Percentiles rank a stretch among this genome's conserved stretches.
Evolutionary conservation across 768 basidiomycete genomes (phyloP).

Genomic region (Stropharia rugosoannulata): DNA sequence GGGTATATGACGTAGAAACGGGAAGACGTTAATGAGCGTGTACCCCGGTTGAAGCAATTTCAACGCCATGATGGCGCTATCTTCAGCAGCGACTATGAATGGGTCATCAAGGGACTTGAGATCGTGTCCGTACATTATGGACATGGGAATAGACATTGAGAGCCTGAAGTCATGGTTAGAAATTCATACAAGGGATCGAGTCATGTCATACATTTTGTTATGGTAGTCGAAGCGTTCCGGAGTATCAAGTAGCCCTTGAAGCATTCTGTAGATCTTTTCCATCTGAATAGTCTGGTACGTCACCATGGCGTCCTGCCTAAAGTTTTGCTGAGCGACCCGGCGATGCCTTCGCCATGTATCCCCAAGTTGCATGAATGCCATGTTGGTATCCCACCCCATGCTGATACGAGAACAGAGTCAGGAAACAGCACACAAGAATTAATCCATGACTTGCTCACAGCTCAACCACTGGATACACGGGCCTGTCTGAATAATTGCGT

Average conservation of each 20-base stretch:
- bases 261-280: slow-evolving; percentile 26
- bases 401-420: neutral
- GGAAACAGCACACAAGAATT: neutral
- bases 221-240: slow-evolving; percentile 15
- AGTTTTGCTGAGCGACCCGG: slow-evolving; percentile 30
- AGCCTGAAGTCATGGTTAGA: slow-evolving; percentile 1
- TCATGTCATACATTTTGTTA: slow-evolving; percentile 9
- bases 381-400: slow-evolving; percentile 35
- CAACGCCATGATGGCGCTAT: neutral
- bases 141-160: slow-evolving; percentile 11
- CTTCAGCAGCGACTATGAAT: slow-evolving; percentile 7
- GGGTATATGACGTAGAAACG: slow-evolving; percentile 12
- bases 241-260: slow-evolving; percentile 21
- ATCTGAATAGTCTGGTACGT: slow-evolving; percentile 27
- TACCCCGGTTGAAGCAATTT: slow-evolving; percentile 9
- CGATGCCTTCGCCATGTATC: slow-evolving; percentile 34
- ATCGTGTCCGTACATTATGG: slow-evolving; percentile 16
- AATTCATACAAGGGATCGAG: neutral
- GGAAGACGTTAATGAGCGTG: slow-evolving; percentile 10
- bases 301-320: slow-evolving; percentile 24
- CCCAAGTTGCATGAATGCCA: slow-evolving; percentile 30
- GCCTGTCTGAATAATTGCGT: slow-evolving; percentile 43
- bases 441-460: neutral
- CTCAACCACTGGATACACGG: slow-evolving; percentile 20
- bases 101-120: slow-evolving; percentile 13